A percentile compares a stretch with the other conserved stretches of the same genome.
These are phyloP conservation scores for Delitschia confertaspora DNA, from an alignment of 495 filamentous ascomycete species.

Conservation along the genomic window DNA sequence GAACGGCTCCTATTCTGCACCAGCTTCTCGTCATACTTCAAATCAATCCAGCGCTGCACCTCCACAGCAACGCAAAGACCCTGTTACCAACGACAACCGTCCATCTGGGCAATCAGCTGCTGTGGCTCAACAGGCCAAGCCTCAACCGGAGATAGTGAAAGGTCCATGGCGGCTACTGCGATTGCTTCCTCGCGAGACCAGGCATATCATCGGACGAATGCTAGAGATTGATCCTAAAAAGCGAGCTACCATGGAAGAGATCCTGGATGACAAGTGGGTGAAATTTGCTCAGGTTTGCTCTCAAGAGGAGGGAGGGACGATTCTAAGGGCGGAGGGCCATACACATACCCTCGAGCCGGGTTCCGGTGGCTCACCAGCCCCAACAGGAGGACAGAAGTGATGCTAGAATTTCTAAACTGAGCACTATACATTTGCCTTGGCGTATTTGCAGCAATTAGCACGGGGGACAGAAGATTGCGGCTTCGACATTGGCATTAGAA, in stretches of 20 bases:
- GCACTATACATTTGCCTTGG: too few species aligned
- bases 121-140: neutral
- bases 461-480: too few species aligned
- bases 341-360: slow-evolving; percentile 56
- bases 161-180: slow-evolving; percentile 92
- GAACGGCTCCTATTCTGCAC: slow-evolving; percentile 27
- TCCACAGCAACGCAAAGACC: slow-evolving; percentile 23
- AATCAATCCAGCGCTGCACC: slow-evolving; percentile 12
- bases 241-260: slow-evolving; percentile 74
- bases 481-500: too few species aligned
- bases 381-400: too few species aligned
- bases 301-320: slow-evolving; percentile 50
- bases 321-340: slow-evolving; percentile 49
- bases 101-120: neutral
- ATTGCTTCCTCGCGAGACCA: slow-evolving; percentile 78
- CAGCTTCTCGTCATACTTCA: slow-evolving; percentile 28
- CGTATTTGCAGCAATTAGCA: too few species aligned
- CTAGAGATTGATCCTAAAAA: slow-evolving; percentile 79
- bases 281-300: slow-evolving; percentile 39
- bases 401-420: too few species aligned
- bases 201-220: slow-evolving; percentile 87
- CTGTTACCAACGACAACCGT: slow-evolving; percentile 14
- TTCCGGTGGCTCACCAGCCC: too few species aligned
- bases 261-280: slow-evolving; percentile 86
- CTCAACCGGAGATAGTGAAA: slow-evolving; percentile 61